Base-by-base conservation (phyloP, 768 basidiomycete genomes). In the Naganishia onofrii region DNA sequence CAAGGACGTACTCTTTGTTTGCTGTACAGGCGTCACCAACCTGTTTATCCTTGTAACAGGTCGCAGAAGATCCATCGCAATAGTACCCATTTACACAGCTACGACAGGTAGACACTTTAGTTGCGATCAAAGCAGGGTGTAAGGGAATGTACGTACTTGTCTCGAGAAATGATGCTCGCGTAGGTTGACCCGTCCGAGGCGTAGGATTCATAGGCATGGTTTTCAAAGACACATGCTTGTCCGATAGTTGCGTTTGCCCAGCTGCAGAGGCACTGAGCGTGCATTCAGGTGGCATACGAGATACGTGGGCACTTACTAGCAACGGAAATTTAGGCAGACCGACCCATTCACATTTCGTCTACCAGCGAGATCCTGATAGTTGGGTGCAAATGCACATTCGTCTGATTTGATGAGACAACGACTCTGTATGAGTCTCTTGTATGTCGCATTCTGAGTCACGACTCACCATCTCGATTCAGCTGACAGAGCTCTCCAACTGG, bases 401-500 rank as follows among this genome's bases (percentile, higher is more conserved):
- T 95, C 93, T 93, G 44, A 26, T 26, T 29, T 21, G n/a, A n/a
- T n/a, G n/a, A n/a, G n/a, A n/a, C n/a, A n/a, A n/a, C n/a, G n/a
- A n/a, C n/a, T n/a, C n/a, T n/a, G n/a, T n/a, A n/a, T n/a, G n/a
- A n/a, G n/a, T n/a, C n/a, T n/a, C n/a, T n/a, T n/a, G n/a, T n/a
- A n/a, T n/a, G n/a, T n/a, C n/a, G n/a, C 42, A 64, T 23, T 63
- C 26, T 5, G 26, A 51, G 64, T 13, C n/a, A 55, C 5, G 63
- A 75, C 84, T 67, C 70, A 90, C 92, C 91, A 80, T 93, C 92
- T 66, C 92, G 87, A 77, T 93, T 90, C 70, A 93, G 85, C 80
- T 93, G 91, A 82, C 92, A 93, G 32, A 84, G 77, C 71, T 86
- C 88, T 31, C 84, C 88, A 3, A 91, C 87, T 0, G 85, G 67